Conservation (phyloP, 805 yeast species). For the Myxozyma kluyveri region DNA sequence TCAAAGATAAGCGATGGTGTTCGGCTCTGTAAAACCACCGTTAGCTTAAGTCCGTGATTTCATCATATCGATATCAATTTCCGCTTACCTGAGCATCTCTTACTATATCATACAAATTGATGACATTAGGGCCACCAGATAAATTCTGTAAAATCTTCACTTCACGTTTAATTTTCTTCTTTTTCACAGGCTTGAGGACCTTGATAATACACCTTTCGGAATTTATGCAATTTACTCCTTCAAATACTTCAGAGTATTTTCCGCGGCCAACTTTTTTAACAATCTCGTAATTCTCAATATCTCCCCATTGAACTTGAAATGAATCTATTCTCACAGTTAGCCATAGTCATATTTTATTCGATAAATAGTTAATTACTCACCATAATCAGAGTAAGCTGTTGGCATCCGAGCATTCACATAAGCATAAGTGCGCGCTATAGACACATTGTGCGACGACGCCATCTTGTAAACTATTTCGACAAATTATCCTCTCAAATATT, state of each 20-base stretch:
- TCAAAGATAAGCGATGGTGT: constrained; percentile 89
- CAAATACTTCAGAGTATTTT: constrained; percentile 92
- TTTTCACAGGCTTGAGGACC: constrained; percentile 87
- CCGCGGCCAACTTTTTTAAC: constrained; percentile 86
- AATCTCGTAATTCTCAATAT: constrained; percentile 65
- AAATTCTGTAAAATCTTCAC: constrained; percentile 82
- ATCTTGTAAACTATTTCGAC: too few relatives aligned
- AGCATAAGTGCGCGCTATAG: constrained; percentile 64
- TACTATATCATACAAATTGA: constrained; percentile 75
- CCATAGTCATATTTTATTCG: too few relatives aligned
- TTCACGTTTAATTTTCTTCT: constrained; percentile 87
- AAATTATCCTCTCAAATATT: too few relatives aligned
- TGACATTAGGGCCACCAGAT: constrained; percentile 78
- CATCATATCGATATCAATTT: background rate
- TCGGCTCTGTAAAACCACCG: constrained; percentile 43
- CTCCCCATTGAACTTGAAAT: constrained; percentile 59
- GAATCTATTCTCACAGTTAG: too few relatives aligned
- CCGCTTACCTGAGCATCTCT: constrained; percentile 58
- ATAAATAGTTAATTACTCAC: constrained; percentile 25
- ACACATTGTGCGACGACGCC: constrained; percentile 31
- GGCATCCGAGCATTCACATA: constrained; percentile 69
- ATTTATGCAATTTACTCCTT: constrained; percentile 68
- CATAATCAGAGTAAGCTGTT: constrained; percentile 82
- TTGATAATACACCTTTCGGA: constrained; percentile 74
- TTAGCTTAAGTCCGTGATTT: background rate